A percentile compares a stretch with the other conserved stretches of the same genome.
Evolutionary conservation across 2,329 filamentous ascomycete species (phyloP).

Genomic region (Periconia sp.): DNA sequence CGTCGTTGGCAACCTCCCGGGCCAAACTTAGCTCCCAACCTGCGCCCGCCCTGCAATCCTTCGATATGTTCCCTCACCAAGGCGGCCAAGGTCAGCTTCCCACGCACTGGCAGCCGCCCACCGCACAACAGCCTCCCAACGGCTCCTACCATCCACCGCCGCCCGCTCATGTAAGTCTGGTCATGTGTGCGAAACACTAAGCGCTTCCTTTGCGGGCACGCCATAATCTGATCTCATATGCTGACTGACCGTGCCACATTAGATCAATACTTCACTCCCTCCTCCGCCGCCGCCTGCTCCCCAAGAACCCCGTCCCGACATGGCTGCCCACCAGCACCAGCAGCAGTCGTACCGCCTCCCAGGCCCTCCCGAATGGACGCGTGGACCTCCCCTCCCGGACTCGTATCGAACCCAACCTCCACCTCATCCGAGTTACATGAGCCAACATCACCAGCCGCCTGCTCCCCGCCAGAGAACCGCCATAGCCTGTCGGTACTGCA

Average conservation of each 20-base stretch:
- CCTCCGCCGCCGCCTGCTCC: slow-evolving; percentile 37
- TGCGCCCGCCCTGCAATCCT: background rate
- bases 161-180: slow-evolving; percentile 42
- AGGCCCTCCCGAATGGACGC: slow-evolving; percentile 54
- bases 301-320: slow-evolving; percentile 49
- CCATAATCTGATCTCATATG: slow-evolving; percentile 8
- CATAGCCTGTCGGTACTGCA: slow-evolving; percentile 66
- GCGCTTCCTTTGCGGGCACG: slow-evolving; percentile 11
- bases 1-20: slow-evolving; percentile 9
- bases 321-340: slow-evolving; percentile 54
- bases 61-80: slow-evolving; percentile 43
- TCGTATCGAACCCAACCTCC: slow-evolving; percentile 49
- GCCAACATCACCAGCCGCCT: slow-evolving; percentile 49
- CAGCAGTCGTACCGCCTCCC: slow-evolving; percentile 54
- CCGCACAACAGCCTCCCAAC: slow-evolving; percentile 41
- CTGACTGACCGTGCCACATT: slow-evolving; percentile 19
- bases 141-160: slow-evolving; percentile 43
- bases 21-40: slow-evolving; percentile 2
- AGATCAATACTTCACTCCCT: slow-evolving; percentile 41
- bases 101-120: slow-evolving; percentile 46
- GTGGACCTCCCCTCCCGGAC: slow-evolving; percentile 45
- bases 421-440: slow-evolving; percentile 47
- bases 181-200: slow-evolving; percentile 18
- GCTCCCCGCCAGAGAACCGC: slow-evolving; percentile 66
- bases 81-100: slow-evolving; percentile 46